Evolutionary conservation across 2,329 filamentous ascomycete genomes (phyloP), one percentile per base, ranked within the genome.

Genomic region (Colletotrichum sublineola): DNA sequence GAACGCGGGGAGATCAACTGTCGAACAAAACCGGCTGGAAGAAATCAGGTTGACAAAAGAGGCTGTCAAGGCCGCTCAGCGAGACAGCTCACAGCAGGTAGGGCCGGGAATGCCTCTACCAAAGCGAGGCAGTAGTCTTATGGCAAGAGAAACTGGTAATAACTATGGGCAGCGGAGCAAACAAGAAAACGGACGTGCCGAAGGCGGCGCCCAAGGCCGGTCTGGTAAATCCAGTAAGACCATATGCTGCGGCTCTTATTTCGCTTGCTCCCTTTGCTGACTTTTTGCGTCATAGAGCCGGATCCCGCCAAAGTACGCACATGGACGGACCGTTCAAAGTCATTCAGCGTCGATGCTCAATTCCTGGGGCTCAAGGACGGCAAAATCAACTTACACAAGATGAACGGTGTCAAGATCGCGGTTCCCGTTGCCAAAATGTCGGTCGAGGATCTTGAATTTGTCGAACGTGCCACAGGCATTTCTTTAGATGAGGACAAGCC

Each of bases 361-460:
- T 99, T 98, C 79, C 90, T 99, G 63, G 96, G 95, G 38, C 88
- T 98, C 64, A 94, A 94, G 80, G 96, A 98, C 80, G 94, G 95
- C 75, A 98, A 98, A 82, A 97, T 99, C 75, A 97, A 99, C 82
- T 86, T 99, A 31, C 96, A 99, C 86, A 99, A 99, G 85, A 89
- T 94, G 83, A 99, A 99, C 80, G 96, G 96, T 48, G 95, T 99
- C 77, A 98, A 98, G 83, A 99, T 99, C 82, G 96, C 96, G 11
- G 96, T 99, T 5, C 96, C 96, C 2, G 90, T 98, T 38, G 87
- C 91, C 50, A 99, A 99, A 81, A 99, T 99, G 96, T 97, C 96
- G 0, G 88, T 95, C 53, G 93, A 96, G 78, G 96, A 99, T 82
- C 87, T 99, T 50, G 96, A 98, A 82, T 98, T 97, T 78, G 96